Conservation (phyloP, 768 basidiomycete species). For the Pleurotus pulmonarius region DNA sequence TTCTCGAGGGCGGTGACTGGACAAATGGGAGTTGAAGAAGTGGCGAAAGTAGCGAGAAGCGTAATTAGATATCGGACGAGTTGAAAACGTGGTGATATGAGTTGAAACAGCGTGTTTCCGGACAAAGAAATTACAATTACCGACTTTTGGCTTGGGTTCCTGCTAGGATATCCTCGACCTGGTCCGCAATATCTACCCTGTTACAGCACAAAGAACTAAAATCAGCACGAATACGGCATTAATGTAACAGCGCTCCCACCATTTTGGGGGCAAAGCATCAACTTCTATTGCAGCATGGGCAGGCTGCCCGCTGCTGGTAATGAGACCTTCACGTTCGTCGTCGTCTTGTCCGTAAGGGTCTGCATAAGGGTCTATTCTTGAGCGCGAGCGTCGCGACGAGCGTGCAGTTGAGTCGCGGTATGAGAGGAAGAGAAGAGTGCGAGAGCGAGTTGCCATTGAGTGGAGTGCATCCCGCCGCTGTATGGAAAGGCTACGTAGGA, state of each 20-base stretch:
- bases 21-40: constrained; percentile 6
- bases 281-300: constrained; percentile 48
- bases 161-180: constrained; percentile 77
- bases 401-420: constrained; percentile 76
- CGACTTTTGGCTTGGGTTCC: constrained; percentile 75
- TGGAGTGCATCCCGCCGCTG: too few relatives aligned
- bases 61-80: constrained; percentile 5
- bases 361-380: constrained; percentile 37
- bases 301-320: constrained; percentile 28
- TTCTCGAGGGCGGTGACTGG: constrained; percentile 88
- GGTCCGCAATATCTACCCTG: constrained; percentile 92
- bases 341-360: constrained; percentile 47
- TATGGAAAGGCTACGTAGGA: too few relatives aligned
- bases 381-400: constrained; percentile 35
- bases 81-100: constrained; percentile 7
- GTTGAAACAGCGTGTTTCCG: constrained; percentile 7
- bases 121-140: constrained; percentile 20
- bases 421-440: constrained; percentile 92
- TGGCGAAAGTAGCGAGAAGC: constrained; percentile 13
- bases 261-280: constrained; percentile 75
- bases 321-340: constrained; percentile 70
- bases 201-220: constrained; percentile 16
- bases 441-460: constrained; percentile 56
- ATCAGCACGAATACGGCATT: constrained; percentile 16
- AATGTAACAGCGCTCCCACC: constrained; percentile 44